A percentile compares a stretch with the other conserved stretches of the same genome.
These are phyloP conservation scores for Violaceomyces palustris DNA, from an alignment of 1,284 basidiomycete genomes.

Conservation along the genomic window DNA sequence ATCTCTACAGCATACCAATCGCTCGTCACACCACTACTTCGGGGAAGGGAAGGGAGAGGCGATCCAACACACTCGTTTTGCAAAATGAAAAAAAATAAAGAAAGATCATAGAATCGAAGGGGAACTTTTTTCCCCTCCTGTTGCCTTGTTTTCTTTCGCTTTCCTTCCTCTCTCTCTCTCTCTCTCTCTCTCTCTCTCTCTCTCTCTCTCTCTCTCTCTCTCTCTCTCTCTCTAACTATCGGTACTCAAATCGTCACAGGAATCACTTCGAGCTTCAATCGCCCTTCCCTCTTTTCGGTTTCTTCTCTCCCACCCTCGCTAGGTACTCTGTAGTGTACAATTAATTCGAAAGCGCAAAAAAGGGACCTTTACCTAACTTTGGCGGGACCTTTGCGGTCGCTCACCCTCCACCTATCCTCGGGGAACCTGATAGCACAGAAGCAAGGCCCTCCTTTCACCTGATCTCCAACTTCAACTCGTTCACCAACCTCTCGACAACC, in stretches of 20 bases:
- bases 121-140: neutral
- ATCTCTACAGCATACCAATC: slow-evolving; percentile 7
- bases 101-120: no score
- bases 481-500: slow-evolving; percentile 54
- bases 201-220: slow-evolving; percentile 1
- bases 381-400: no score
- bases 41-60: neutral
- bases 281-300: no score
- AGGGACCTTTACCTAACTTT: no score
- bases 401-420: no score
- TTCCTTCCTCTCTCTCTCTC: slow-evolving; percentile 1
- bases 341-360: no score
- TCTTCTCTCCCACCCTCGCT: no score
- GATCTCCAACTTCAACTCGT: slow-evolving; percentile 53
- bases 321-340: no score
- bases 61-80: neutral
- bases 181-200: slow-evolving; percentile 1
- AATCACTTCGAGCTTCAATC: no score
- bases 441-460: no score
- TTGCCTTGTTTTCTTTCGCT: neutral
- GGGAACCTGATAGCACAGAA: no score
- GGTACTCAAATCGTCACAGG: neutral
- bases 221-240: neutral
- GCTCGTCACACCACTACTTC: neutral
- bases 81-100: no score